A percentile compares a stretch with the other conserved stretches of the same genome.
Evolutionary conservation across 2,329 filamentous ascomycete species (phyloP).

Genomic region (Diaporthe citriasiana): DNA sequence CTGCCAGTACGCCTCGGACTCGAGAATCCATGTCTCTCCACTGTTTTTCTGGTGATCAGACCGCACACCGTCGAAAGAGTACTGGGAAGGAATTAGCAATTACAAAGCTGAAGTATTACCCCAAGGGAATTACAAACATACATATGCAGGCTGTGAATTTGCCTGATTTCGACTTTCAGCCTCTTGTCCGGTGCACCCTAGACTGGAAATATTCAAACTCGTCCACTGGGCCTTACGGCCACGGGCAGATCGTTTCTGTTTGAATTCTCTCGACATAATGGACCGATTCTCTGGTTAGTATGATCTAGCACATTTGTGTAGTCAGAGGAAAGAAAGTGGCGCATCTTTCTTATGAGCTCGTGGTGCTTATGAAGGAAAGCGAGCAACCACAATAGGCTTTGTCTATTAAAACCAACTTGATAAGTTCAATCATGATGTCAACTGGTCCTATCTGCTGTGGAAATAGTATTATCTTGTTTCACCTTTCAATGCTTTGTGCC

Average conservation of each 20-base stretch:
- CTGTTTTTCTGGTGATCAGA: neutral
- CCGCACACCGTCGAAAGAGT: neutral
- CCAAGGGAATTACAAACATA: neutral
- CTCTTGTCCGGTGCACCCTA: neutral
- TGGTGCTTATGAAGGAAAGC: neutral
- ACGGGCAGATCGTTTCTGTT: neutral
- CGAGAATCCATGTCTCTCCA: neutral
- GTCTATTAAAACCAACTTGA: neutral
- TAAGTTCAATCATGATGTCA: neutral
- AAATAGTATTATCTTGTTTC: too few species aligned
- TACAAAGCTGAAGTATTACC: neutral
- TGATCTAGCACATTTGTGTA: neutral
- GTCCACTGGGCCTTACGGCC: neutral
- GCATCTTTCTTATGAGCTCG: neutral
- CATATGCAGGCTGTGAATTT: neutral
- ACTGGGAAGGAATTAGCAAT: neutral
- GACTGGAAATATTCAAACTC: neutral
- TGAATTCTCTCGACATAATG: neutral
- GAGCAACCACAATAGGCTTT: neutral
- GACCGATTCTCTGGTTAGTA: neutral
- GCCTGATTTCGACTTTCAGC: neutral
- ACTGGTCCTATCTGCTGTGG: too few species aligned
- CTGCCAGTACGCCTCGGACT: slow-evolving; percentile 2
- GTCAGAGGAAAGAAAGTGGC: neutral
- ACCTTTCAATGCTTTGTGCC: too few species aligned